Evolutionary conservation across 2,329 filamentous ascomycete genomes (phyloP), one percentile per base, ranked within the genome.

Genomic region (Xylariaceae sp.): DNA sequence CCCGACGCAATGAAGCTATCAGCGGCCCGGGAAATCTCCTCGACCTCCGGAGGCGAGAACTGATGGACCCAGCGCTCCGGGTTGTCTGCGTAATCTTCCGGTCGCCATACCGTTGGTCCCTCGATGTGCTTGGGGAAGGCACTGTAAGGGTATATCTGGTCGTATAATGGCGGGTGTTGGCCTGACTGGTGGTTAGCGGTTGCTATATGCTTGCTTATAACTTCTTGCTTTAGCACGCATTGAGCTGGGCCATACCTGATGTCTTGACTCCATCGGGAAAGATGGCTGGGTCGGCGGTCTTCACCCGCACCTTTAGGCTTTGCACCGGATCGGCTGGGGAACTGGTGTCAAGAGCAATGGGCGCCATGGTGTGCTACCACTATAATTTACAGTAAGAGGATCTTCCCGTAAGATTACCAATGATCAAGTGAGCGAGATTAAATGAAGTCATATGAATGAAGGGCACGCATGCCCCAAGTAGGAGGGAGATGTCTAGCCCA

Each of bases 11-110:
- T 77, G 73, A 90, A 91, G 9, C 75, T 74, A 71, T 91, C 87
- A 0, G 87, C 83, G 1, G 86, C 81, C 16, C 73, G 67, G 62
- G 82, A 83, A 50, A 91, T 77, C 67, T 90, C 87, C 2, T 74
- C 76, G 31, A 88, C 75, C 70, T 91, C 87, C 7, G 82, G 78
- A 0, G 78, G 73, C 2, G 80, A 85, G 70, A 91, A 89, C 5
- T 75, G 74, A 73, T 91, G 87, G 3, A 86, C 86, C 88, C 88
- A 91, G 75, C 81, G 80, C 69, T 88, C 85, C 0, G 86, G 84
- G 67, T 83, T 79, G 59, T 81, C 73, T 56, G 76, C 76, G 69
- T 87, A 89, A 24, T 88, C 85, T 31, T 83, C 80, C 0, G 82
- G 78, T 56, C 82, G 79, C 88, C 88, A 91, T 53, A 87, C 85